Evolutionary conservation across 2,329 filamentous ascomycete species (phyloP), one percentile per base, ranked within the genome.

Genomic region (Sporothrix brunneoviolacea): DNA sequence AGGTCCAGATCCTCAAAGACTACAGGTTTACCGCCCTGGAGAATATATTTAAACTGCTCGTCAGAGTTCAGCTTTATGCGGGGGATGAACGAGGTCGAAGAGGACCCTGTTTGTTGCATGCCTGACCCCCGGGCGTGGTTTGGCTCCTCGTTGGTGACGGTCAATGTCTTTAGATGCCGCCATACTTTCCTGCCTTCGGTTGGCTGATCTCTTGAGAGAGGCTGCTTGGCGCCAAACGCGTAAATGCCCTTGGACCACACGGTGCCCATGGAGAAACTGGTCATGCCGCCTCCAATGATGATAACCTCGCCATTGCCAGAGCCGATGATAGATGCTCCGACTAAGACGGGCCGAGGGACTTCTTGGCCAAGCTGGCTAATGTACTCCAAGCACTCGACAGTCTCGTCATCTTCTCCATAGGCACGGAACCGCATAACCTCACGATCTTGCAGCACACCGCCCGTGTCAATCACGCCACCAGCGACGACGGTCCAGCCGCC

Each of bases 211-310:
- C 19, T 13, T 24, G 18, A 15, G 4, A 15, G 15, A n/a, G 15
- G 3, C 8, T 15, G 9, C 18, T 15, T 16, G 38, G 4, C 10
- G 10, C 33, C 46, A 19, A 82, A 59, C 2, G 67, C 63, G 45
- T 72, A 84, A 12, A 75, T 70, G 1, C 80, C 80, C 28, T 74
- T 73, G 45, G 90, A 91, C 87, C 88, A 94, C 60, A 80, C 90
- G 7, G 86, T 87, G 1, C 90, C 90, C 76, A 95, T 95, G 0
- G 88, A 90, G 70, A 95, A 95, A 64, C 89, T 95, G 0, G 89
- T 88, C 15, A 86, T 88, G 33, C 89, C 91, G 15, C 91, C 91
- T 1, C 89, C 89, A 42, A 86, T 65, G 8, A 94, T 68, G 9
- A 88, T 60, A 3, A 90, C 59, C 16, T 75, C 67, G 27, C 72